phyloP scores from a whole-genome alignment of 2,329 filamentous ascomycete genomes.

The Huntiella bhutanensis region DNA sequence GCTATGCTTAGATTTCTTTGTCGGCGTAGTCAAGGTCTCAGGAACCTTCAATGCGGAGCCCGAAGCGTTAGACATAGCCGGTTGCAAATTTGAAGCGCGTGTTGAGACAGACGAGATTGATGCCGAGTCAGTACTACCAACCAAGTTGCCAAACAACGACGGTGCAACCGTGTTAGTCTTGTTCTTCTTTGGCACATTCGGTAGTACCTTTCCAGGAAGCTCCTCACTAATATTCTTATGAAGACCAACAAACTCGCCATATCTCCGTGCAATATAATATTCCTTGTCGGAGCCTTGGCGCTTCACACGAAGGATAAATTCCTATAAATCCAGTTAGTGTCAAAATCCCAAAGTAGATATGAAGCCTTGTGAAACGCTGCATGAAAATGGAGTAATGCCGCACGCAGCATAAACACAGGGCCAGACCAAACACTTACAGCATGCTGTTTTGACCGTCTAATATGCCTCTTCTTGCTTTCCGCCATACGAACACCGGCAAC shows the following conservation, averaged over 20 bases:
- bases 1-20: constrained; percentile 13
- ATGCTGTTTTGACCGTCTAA: constrained; percentile 31
- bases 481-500: constrained; percentile 73
- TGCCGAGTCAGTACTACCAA: constrained; percentile 49
- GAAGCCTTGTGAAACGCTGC: neutral
- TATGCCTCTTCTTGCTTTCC: no score
- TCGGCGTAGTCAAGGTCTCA: neutral
- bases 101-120: constrained; percentile 70
- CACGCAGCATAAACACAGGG: neutral
- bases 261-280: constrained; percentile 64
- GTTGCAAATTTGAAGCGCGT: constrained; percentile 24
- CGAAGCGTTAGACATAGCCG: neutral
- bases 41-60: constrained; percentile 2
- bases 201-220: constrained; percentile 75
- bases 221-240: constrained; percentile 66
- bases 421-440: constrained; percentile 38
- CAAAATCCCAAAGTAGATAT: no score
- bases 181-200: constrained; percentile 79
- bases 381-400: neutral
- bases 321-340: constrained; percentile 25
- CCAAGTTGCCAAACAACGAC: constrained; percentile 27
- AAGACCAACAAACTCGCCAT: constrained; percentile 69
- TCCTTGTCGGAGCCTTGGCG: constrained; percentile 49
- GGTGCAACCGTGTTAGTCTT: constrained; percentile 54
- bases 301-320: constrained; percentile 80